Evolutionary conservation across 768 basidiomycete species (phyloP).

Genomic region (Russula griseocarnosa): DNA sequence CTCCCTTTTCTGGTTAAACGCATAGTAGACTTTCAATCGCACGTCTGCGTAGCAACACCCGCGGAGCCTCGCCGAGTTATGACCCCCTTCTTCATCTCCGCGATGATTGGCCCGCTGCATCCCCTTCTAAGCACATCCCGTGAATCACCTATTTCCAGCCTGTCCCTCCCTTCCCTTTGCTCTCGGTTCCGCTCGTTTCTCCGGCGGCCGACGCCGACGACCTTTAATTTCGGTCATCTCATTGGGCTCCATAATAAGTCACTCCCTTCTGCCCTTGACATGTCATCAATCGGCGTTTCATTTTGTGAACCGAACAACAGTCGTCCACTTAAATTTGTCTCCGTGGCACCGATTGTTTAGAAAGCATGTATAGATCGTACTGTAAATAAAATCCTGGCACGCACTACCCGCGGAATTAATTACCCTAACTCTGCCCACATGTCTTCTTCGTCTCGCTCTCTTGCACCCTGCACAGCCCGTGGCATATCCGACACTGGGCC

Average conservation of each 20-base stretch:
- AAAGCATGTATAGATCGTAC: background rate
- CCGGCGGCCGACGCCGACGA: background rate
- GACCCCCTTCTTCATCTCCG: background rate
- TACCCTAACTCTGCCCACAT: conserved; percentile 59
- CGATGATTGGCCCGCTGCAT: background rate
- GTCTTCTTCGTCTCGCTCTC: conserved; percentile 60
- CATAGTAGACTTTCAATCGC: no score
- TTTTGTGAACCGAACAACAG: background rate
- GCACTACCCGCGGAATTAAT: conserved; percentile 14
- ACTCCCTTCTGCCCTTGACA: background rate
- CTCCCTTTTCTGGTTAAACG: background rate
- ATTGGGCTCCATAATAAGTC: background rate
- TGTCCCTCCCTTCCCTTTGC: no score
- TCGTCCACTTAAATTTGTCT: background rate
- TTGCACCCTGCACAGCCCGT: conserved; percentile 49
- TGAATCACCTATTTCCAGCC: no score
- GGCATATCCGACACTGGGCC: conserved; percentile 54
- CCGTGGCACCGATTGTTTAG: background rate
- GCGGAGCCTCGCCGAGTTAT: background rate
- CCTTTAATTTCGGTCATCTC: background rate
- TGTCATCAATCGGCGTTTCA: background rate
- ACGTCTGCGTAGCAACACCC: background rate
- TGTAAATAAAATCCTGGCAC: background rate
- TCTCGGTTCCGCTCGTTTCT: background rate
- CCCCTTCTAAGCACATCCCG: no score